These are phyloP conservation scores for Gymnopus androsaceus DNA, from an alignment of 1,284 basidiomycete genomes.

Conservation along the genomic window DNA sequence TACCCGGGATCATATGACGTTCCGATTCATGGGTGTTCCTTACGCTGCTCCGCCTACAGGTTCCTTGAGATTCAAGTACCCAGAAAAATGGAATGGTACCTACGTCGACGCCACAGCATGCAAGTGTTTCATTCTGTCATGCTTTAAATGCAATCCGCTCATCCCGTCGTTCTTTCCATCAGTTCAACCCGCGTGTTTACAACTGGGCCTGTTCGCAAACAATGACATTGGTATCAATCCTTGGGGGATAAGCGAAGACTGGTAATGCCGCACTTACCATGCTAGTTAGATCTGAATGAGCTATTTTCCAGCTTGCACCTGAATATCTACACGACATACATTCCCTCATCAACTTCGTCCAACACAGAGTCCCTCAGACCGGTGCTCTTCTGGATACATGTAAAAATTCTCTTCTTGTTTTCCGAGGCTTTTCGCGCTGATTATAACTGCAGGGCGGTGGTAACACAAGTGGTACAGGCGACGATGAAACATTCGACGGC, in stretches of 20 bases:
- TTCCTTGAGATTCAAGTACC: slow-evolving; percentile 23
- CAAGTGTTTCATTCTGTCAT: too few species aligned
- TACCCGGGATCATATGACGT: slow-evolving; percentile 24
- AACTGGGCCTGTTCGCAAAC: slow-evolving; percentile 14
- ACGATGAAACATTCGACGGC: slow-evolving; percentile 41
- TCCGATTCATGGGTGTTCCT: slow-evolving; percentile 26
- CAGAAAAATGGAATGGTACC: slow-evolving; percentile 18
- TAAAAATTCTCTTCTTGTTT: too few species aligned
- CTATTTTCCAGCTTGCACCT: slow-evolving; percentile 32
- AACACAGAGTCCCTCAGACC: slow-evolving; percentile 7
- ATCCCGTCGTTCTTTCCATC: background rate
- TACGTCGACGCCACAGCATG: slow-evolving; percentile 23
- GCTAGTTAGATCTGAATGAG: too few species aligned
- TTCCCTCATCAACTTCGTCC: slow-evolving; percentile 32
- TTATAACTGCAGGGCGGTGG: slow-evolving; percentile 27
- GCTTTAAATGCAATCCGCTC: too few species aligned
- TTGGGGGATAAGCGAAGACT: slow-evolving; percentile 17
- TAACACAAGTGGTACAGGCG: slow-evolving; percentile 35
- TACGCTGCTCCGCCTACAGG: slow-evolving; percentile 25
- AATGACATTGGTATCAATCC: slow-evolving; percentile 17
- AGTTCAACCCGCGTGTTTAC: slow-evolving; percentile 14
- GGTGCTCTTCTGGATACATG: slow-evolving; percentile 15
- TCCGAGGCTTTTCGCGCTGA: too few species aligned
- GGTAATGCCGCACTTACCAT: slow-evolving; percentile 1
- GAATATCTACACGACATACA: slow-evolving; percentile 44